A percentile compares a stretch with the other conserved stretches of the same genome.
These are phyloP conservation scores for Phytopythium boreale DNA, from an alignment of 352 stramenopile genomes.

Conservation along the genomic window DNA sequence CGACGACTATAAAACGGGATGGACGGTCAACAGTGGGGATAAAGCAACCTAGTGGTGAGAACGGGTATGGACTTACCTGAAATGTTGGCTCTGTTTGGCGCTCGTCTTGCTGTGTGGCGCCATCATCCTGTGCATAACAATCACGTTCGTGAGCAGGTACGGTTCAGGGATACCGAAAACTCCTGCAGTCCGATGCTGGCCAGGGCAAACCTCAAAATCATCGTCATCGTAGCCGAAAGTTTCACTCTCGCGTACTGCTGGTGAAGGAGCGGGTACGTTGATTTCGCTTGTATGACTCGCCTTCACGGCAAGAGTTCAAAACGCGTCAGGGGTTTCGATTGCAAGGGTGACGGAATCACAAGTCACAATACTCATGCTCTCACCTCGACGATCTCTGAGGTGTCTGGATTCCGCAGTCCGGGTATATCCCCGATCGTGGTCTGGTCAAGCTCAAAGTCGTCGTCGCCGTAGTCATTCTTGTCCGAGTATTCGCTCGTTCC, in stretches of 20 bases:
- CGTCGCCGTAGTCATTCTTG: slow-evolving; percentile 48
- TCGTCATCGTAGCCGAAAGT: slow-evolving; percentile 75
- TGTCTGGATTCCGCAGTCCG: background rate
- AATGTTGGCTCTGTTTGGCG: background rate
- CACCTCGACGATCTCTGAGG: background rate
- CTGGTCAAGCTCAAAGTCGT: slow-evolving; percentile 66
- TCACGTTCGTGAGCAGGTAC: background rate
- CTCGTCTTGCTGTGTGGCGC: background rate
- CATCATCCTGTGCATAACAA: background rate
- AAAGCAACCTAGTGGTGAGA: background rate
- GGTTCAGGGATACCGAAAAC: background rate
- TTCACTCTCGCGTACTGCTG: slow-evolving; percentile 13
- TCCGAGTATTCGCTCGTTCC: slow-evolving; percentile 19
- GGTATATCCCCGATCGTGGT: slow-evolving; percentile 22
- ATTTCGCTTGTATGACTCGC: background rate
- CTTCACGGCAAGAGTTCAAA: background rate
- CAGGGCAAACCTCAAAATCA: slow-evolving; percentile 56
- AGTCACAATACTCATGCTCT: background rate
- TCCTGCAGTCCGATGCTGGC: background rate
- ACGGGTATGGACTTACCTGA: background rate
- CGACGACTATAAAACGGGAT: background rate
- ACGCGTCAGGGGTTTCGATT: background rate
- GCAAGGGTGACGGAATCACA: no score
- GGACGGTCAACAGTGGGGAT: background rate
- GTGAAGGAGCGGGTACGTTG: background rate